A percentile compares a stretch with the other conserved stretches of the same genome.
Conservation (phyloP, 2,329 filamentous ascomycete genomes). For the Fusarium paranaense region DNA sequence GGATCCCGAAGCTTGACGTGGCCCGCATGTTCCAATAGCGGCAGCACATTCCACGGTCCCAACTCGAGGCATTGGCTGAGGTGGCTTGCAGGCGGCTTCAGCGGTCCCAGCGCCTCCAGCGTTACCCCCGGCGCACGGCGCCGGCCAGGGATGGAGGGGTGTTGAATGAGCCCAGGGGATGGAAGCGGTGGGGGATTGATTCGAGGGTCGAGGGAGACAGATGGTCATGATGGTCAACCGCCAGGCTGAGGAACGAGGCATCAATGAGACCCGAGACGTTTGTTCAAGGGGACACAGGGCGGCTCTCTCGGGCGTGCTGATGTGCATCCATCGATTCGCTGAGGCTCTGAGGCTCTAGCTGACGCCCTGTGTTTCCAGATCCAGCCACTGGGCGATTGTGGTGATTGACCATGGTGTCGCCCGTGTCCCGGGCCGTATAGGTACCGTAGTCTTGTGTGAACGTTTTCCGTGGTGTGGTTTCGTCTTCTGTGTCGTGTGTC, state of each 20-base stretch:
- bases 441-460: slow-evolving; percentile 9
- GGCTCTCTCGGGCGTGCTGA: background rate
- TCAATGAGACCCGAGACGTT: slow-evolving; percentile 23
- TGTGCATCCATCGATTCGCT: background rate
- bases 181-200: slow-evolving; percentile 21
- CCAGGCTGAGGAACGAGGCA: slow-evolving; percentile 33
- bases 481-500: slow-evolving; percentile 25
- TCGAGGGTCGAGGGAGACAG: background rate
- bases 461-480: slow-evolving; percentile 38
- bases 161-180: slow-evolving; percentile 22
- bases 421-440: slow-evolving; percentile 10
- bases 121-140: slow-evolving; percentile 24
- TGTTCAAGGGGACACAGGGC: slow-evolving; percentile 9
- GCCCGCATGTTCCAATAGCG: slow-evolving; percentile 41
- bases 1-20: slow-evolving; percentile 24
- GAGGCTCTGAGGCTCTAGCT: background rate
- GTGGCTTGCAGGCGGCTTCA: slow-evolving; percentile 41
- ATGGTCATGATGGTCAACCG: background rate
- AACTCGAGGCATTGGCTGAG: slow-evolving; percentile 41
- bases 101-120: slow-evolving; percentile 39
- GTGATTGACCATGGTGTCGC: slow-evolving; percentile 3
- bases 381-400: slow-evolving; percentile 1
- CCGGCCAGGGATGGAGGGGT: slow-evolving; percentile 23
- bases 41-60: slow-evolving; percentile 42
- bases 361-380: background rate